These are phyloP conservation scores for Eremochloa ophiuroides DNA, from an alignment of 176 grass and related monocot genomes.

Conservation along the genomic window DNA sequence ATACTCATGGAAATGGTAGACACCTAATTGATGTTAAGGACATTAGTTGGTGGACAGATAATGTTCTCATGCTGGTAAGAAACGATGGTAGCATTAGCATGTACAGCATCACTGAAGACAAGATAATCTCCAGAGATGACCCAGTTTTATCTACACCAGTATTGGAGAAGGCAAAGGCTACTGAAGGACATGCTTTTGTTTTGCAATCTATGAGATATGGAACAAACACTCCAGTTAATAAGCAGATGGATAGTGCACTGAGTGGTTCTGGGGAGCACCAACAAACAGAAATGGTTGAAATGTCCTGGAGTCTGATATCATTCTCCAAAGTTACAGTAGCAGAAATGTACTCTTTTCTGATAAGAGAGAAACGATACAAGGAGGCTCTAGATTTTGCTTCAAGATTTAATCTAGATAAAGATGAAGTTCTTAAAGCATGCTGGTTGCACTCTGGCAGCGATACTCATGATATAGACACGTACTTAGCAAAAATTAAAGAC, in stretches of 20 bases:
- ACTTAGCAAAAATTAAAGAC: slow-evolving; percentile 80
- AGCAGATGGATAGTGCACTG: slow-evolving; percentile 16
- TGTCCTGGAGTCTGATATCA: slow-evolving; percentile 74
- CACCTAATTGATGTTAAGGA: slow-evolving; percentile 54
- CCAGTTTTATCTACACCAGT: slow-evolving; percentile 53
- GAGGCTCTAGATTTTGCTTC: slow-evolving; percentile 74
- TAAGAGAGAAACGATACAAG: slow-evolving; percentile 53
- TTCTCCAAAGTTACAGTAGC: slow-evolving; percentile 58
- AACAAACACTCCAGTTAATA: slow-evolving; percentile 16
- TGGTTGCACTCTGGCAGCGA: slow-evolving; percentile 59
- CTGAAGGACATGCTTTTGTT: slow-evolving; percentile 64
- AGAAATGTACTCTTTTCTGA: slow-evolving; percentile 75
- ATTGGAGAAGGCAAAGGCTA: slow-evolving; percentile 61
- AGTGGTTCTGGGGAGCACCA: slow-evolving; percentile 17
- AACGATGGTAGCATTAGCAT: slow-evolving; percentile 53
- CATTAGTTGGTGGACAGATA: slow-evolving; percentile 89
- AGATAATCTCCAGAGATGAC: slow-evolving; percentile 54
- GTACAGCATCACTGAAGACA: slow-evolving; percentile 58
- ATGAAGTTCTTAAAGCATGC: slow-evolving; percentile 85
- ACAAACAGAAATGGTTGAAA: slow-evolving; percentile 34
- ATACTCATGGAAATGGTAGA: slow-evolving; percentile 35
- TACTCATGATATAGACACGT: slow-evolving; percentile 63
- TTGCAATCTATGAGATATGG: slow-evolving; percentile 58
- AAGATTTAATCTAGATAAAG: slow-evolving; percentile 64
- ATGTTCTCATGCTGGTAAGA: slow-evolving; percentile 65